These are phyloP conservation scores for Sherardia arvensis DNA, from an alignment of 257 asterid species.

Conservation along the genomic window DNA sequence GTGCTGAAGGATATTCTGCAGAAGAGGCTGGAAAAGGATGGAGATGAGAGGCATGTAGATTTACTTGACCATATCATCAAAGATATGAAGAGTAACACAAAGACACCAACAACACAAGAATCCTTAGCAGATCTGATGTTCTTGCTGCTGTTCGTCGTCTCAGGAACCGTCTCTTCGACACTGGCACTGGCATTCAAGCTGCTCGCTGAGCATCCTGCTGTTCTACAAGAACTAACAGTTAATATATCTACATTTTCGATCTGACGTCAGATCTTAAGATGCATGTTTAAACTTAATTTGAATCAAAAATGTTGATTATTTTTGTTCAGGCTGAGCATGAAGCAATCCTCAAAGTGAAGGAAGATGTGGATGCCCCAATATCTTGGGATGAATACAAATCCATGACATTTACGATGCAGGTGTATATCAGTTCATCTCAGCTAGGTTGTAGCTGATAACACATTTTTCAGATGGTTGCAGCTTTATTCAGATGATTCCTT, in stretches of 20 bases:
- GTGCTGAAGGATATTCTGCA: conserved; percentile 49
- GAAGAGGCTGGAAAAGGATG: conserved; percentile 32
- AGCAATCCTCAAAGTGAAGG: conserved; percentile 41
- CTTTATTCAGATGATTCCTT: too few relatives aligned
- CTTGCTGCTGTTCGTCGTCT: conserved; percentile 65
- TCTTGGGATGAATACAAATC: conserved; percentile 69
- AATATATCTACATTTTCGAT: conserved; percentile 7
- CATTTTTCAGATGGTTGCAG: too few relatives aligned
- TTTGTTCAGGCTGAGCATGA: conserved; percentile 56
- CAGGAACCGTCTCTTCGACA: conserved; percentile 66
- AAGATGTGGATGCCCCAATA: conserved; percentile 26
- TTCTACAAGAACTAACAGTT: conserved; percentile 51
- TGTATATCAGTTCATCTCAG: too few relatives aligned
- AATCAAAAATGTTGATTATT: too few relatives aligned
- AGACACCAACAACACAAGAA: too few relatives aligned
- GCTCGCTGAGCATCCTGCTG: conserved; percentile 49
- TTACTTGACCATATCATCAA: conserved; percentile 53
- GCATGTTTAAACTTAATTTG: too few relatives aligned
- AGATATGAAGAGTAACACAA: conserved; percentile 62
- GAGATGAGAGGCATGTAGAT: conserved; percentile 39
- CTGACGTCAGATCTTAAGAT: too few relatives aligned
- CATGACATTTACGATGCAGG: conserved; percentile 70
- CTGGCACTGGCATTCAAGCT: conserved; percentile 73
- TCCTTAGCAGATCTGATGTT: conserved; percentile 68
- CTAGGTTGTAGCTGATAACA: too few relatives aligned